Conservation (phyloP, 345 rosid species). For the Citrus reticulata region DNA sequence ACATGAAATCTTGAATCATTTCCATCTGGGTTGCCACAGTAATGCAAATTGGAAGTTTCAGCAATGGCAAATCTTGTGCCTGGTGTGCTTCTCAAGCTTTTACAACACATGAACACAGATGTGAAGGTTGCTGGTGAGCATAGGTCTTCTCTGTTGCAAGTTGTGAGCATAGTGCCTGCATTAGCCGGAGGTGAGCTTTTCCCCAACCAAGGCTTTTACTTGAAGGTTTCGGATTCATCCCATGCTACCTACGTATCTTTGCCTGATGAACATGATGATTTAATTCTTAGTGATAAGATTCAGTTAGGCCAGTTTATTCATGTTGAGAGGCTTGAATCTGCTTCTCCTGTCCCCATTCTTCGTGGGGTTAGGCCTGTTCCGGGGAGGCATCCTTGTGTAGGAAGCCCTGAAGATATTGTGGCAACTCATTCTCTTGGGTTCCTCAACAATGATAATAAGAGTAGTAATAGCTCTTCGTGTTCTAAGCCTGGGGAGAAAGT, state of each 20-base stretch:
- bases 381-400: conserved; percentile 93
- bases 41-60: conserved; percentile 44
- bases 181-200: conserved; percentile 94
- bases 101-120: conserved; percentile 96
- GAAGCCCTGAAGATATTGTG: conserved; percentile 93
- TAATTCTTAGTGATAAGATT: conserved; percentile 89
- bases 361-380: conserved; percentile 95
- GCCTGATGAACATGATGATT: conserved; percentile 93
- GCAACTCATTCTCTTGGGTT: conserved; percentile 78
- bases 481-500: conserved; percentile 47
- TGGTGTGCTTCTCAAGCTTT: conserved; percentile 90
- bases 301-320: conserved; percentile 97
- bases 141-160: conserved; percentile 86
- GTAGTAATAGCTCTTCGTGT: conserved; percentile 31
- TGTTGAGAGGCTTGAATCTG: conserved; percentile 86
- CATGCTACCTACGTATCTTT: conserved; percentile 94
- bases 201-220: conserved; percentile 84
- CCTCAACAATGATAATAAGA: conserved; percentile 34
- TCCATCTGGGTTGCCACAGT: conserved; percentile 20
- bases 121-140: conserved; percentile 96
- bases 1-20: not conserved
- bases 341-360: conserved; percentile 90
- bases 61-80: conserved; percentile 94
- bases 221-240: conserved; percentile 97
- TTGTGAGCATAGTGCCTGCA: conserved; percentile 94